These are phyloP conservation scores for Lippia alba DNA, from an alignment of 305 asterid species.

Conservation along the genomic window DNA sequence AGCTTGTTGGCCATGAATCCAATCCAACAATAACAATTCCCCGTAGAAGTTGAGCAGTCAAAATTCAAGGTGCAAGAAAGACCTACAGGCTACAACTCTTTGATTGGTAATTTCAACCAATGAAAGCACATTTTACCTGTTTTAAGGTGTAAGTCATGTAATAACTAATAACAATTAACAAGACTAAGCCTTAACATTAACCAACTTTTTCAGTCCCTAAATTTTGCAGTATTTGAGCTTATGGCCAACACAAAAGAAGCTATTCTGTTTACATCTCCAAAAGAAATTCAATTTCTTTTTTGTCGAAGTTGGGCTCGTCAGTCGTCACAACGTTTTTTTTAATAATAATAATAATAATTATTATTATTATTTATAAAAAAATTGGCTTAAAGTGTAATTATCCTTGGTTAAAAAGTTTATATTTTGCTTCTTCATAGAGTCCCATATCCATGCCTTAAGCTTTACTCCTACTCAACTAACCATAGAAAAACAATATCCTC, in stretches of 20 bases:
- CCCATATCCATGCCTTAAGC: conserved; percentile 52
- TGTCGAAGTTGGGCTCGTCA: no score
- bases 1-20: conserved; percentile 26
- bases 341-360: no score
- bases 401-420: conserved; percentile 1
- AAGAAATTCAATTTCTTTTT: no score
- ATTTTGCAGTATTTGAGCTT: not conserved
- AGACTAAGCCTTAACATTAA: not conserved
- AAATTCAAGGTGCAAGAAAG: conserved; percentile 16
- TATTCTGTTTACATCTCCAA: no score
- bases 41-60: conserved; percentile 32
- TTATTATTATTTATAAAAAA: no score
- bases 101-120: conserved; percentile 44
- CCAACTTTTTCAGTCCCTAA: not conserved
- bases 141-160: conserved; percentile 41
- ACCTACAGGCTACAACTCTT: conserved; percentile 9
- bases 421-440: conserved; percentile 18
- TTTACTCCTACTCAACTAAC: conserved; percentile 71
- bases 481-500: conserved; percentile 32
- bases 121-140: conserved; percentile 20
- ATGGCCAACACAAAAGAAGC: no score
- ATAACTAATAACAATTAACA: not conserved
- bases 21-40: conserved; percentile 2
- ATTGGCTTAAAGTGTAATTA: no score
- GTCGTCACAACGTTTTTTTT: no score